Evolutionary conservation across 495 filamentous ascomycete species (phyloP), one percentile per base, ranked within the genome.

Genomic region (Aspergillus olivimuriae): DNA sequence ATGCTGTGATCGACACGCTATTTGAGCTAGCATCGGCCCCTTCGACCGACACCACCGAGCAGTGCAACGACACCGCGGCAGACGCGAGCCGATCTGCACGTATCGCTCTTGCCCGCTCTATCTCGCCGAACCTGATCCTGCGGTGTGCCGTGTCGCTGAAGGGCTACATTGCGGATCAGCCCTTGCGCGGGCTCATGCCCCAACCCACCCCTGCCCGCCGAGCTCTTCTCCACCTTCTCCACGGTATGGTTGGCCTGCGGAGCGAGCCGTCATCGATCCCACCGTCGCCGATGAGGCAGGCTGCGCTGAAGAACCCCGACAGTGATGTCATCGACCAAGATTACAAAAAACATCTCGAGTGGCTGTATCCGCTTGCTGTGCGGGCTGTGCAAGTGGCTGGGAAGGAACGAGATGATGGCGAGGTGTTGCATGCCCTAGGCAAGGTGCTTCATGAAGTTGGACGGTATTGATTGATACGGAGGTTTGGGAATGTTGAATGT

Each of bases 121-220:
- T 84, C 2, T 83, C 87, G 2, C 89, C 90, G 0, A 92, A 88
- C 50, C 70, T 97, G 0, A 86, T 97, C 37, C 72, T 95, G 4
- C 82, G 92, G 4, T 80, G 80, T 18, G 88, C 86, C 1, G 68
- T 95, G 6, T 80, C 87, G 1, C 61, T 98, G 21, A 80, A 87
- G 38, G 70, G 81, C 3, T 96, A 94, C 54, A 83, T 91, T 34
- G 84, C 89, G 4, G 92, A 98, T 61, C 92, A 96, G 54, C 92
- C 92, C 12, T 70, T 98, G 9, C 74, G 92, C 12, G 94, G 92
- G 0, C 70, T 81, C n/a, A 90, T 92, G 83, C 92, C 92, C 22
- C 88, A 94, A 60, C 92, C 92, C 4, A 74, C 83, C 11, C 79
- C 78, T 0, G 87, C 95, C 52, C 78, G 87, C 31, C 79, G 75